A percentile compares a stretch with the other conserved stretches of the same genome.
These are phyloP conservation scores for Sporothrix mexicana DNA, from an alignment of 2,329 filamentous ascomycete species.

Conservation along the genomic window DNA sequence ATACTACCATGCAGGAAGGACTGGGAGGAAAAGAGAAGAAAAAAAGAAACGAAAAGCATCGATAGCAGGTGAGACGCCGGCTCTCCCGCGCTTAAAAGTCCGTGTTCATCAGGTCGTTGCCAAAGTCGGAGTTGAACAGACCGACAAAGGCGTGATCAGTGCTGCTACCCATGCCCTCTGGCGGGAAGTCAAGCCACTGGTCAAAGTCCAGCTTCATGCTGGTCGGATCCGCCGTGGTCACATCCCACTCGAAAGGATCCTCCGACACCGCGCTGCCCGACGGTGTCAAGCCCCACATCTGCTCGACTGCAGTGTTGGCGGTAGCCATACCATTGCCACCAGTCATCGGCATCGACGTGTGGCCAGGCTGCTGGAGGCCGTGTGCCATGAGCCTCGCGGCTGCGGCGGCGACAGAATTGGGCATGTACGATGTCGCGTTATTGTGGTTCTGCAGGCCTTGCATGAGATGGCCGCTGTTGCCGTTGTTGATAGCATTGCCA, in stretches of 20 bases:
- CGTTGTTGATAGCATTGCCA: slow-evolving; percentile 23
- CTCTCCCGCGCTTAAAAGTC: slow-evolving; percentile 28
- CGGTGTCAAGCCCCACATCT: slow-evolving; percentile 51
- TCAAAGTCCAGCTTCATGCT: slow-evolving; percentile 62
- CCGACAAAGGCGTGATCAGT: slow-evolving; percentile 39
- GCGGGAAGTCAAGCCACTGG: slow-evolving; percentile 64
- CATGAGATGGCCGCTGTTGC: not conserved
- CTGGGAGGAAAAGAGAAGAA: not conserved
- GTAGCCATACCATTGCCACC: slow-evolving; percentile 46
- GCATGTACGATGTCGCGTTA: slow-evolving; percentile 22
- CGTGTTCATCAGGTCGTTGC: slow-evolving; percentile 36
- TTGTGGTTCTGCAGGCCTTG: not conserved
- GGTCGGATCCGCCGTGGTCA: slow-evolving; percentile 47
- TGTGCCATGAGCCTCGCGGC: slow-evolving; percentile 9
- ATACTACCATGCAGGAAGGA: not conserved
- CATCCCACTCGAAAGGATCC: slow-evolving; percentile 59
- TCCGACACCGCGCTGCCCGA: slow-evolving; percentile 53
- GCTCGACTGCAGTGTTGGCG: slow-evolving; percentile 49
- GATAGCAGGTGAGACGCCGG: slow-evolving; percentile 5
- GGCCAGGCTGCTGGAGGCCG: slow-evolving; percentile 30
- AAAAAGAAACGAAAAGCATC: not conserved
- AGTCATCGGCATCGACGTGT: slow-evolving; percentile 35
- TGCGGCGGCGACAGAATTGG: slow-evolving; percentile 23
- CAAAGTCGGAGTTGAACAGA: slow-evolving; percentile 41
- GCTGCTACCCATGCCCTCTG: slow-evolving; percentile 49